Evolutionary conservation across 1,284 basidiomycete species (phyloP), one percentile per base, ranked within the genome.

Genomic region (Trametes sp.): DNA sequence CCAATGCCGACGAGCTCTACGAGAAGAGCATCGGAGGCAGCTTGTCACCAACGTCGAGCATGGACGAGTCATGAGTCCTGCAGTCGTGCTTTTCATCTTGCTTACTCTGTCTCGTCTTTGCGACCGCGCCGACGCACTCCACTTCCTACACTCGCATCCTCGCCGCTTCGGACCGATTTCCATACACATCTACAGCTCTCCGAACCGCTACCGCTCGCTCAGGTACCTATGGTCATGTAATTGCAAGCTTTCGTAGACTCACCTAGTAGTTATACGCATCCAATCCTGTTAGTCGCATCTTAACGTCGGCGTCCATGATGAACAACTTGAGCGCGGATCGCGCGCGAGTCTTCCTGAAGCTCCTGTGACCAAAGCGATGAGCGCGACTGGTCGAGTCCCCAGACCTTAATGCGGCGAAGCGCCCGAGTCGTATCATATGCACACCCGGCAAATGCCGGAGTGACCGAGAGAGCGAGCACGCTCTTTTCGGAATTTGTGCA

Each of bases 61-160:
- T 76, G 73, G 76, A 76, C 67, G 73, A 72, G 64, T 74, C 72
- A 59, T 74, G 70, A 72, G 54, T 21, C 42, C 24, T 26, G 10
- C 28, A 45, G 45, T 42, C 57, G 58, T 64, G 48, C 48, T 46
- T 60, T 59, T n/a, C 49, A 49, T 67, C 48, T 63, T 64, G 65
- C 29, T 57, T 61, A 64, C 53, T 54, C 14, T 31, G 44, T 33
- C 36, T 48, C 51, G 55, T 23, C 31, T 45, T n/a, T 54, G 46
- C 53, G 52, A 45, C 31, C 58, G 35, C 51, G 48, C 45, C 61
- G 28, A 54, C 57, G 55, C 53, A 29, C 52, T 11, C 52, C 61
- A 46, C 44, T 31, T 21, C 19, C 46, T 33, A 35, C 59, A 54
- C 16, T 42, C 53, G 56, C 62, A 62, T 55, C 58, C 53, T 58